Conservation (phyloP, 2,329 filamentous ascomycete genomes). For the Decorospora gaudefroyi region DNA sequence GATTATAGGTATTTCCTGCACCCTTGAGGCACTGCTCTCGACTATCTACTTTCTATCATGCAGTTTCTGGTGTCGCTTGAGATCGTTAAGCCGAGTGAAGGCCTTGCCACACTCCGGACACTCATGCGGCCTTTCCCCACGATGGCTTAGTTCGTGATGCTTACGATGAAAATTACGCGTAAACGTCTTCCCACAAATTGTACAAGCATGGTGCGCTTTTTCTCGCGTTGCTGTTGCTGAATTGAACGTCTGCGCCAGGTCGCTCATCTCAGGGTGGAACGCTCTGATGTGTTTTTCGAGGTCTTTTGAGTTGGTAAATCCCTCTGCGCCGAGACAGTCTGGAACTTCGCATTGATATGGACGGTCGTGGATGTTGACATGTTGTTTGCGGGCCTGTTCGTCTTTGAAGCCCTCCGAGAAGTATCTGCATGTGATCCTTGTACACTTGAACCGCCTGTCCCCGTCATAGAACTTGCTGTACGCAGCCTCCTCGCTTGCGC, state of each 20-base stretch:
- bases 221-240: conserved; percentile 14
- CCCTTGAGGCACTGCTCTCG: too few species aligned
- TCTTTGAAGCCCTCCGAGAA: conserved; percentile 52
- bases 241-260: conserved; percentile 29
- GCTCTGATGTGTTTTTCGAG: conserved; percentile 36
- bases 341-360: conserved; percentile 48
- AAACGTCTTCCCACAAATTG: conserved; percentile 47
- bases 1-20: too few species aligned
- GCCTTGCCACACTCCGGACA: conserved; percentile 37
- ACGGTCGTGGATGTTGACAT: conserved; percentile 49
- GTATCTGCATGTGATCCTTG: conserved; percentile 49
- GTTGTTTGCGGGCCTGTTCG: conserved; percentile 38
- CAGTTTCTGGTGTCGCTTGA: conserved; percentile 30
- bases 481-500: conserved; percentile 3
- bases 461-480: conserved; percentile 46
- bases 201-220: conserved; percentile 39
- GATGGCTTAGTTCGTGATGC: conserved; percentile 48
- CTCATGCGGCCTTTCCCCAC: conserved; percentile 27
- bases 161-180: conserved; percentile 46
- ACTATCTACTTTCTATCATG: conserved; percentile 24
- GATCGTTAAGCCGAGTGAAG: conserved; percentile 33
- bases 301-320: conserved; percentile 51
- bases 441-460: conserved; percentile 50
- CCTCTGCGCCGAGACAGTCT: conserved; percentile 46
- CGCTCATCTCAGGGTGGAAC: conserved; percentile 35